These are phyloP conservation scores for Forsythia suspensa DNA, from an alignment of 257 asterid genomes.

Conservation along the genomic window DNA sequence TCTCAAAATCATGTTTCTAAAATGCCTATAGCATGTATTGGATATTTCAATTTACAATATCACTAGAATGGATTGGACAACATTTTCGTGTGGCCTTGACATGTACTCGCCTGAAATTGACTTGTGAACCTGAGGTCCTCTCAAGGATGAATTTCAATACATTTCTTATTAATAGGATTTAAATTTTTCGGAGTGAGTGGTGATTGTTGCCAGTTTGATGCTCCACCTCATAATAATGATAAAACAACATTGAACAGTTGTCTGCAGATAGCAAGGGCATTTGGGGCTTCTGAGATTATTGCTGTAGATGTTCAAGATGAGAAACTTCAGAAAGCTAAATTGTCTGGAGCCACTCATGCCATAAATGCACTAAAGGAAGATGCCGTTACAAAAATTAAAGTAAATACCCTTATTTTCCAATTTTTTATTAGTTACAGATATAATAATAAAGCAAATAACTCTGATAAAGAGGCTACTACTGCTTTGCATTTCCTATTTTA, in stretches of 20 bases:
- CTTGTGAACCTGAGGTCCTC: constrained; percentile 7
- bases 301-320: constrained; percentile 97
- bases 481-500: not conserved
- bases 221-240: constrained; percentile 28
- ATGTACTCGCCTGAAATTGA: not conserved
- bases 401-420: constrained; percentile 23
- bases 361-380: constrained; percentile 78
- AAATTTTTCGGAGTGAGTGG: constrained; percentile 10
- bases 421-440: not conserved
- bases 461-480: not conserved
- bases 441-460: not conserved
- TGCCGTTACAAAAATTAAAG: constrained; percentile 69
- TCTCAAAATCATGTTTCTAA: not conserved
- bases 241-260: constrained; percentile 59
- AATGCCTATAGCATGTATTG: not conserved
- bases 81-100: constrained; percentile 1
- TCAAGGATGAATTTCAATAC: not conserved
- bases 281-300: constrained; percentile 95
- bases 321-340: constrained; percentile 79
- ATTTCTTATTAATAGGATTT: constrained; percentile 4
- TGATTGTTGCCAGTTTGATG: constrained; percentile 8
- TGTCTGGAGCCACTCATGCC: constrained; percentile 85
- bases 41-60: constrained; percentile 2
- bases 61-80: not conserved
- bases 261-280: constrained; percentile 96